These are phyloP conservation scores for Tuber indicum DNA, from an alignment of 495 filamentous ascomycete genomes.

Conservation along the genomic window DNA sequence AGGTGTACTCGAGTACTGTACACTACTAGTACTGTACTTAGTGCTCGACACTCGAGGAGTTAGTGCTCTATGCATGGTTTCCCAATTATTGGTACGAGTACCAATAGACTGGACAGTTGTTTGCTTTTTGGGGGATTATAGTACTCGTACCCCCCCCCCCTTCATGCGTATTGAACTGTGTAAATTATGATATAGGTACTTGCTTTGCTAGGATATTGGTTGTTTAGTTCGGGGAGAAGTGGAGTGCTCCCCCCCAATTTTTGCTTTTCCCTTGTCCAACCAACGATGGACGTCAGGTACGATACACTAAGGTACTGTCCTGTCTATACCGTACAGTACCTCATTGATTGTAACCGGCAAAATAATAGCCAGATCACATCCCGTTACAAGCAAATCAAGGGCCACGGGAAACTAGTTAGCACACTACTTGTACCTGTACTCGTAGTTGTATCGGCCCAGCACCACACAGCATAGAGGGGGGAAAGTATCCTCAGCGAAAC, in stretches of 20 bases:
- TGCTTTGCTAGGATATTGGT: too few relatives aligned
- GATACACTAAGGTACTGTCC: too few relatives aligned
- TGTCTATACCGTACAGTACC: not conserved
- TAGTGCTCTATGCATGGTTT: not conserved
- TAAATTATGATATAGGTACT: not conserved
- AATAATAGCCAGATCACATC: not conserved
- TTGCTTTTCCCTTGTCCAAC: not conserved
- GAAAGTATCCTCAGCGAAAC: not conserved
- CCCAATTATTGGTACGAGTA: not conserved
- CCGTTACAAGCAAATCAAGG: not conserved
- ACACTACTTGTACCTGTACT: not conserved
- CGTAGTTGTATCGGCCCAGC: too few relatives aligned
- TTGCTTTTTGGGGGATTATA: not conserved
- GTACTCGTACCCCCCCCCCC: not conserved
- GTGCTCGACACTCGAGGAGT: too few relatives aligned
- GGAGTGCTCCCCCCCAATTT: not conserved
- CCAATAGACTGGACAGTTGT: not conserved
- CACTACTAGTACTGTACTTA: too few relatives aligned
- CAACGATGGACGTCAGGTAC: not conserved
- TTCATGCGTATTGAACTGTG: not conserved
- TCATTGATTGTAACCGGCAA: not conserved
- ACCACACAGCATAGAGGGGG: not conserved
- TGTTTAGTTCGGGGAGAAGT: not conserved
- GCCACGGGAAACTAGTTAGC: not conserved
- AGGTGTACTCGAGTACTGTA: too few relatives aligned